Conservation (phyloP, 106 monocot species). For the Phalaenopsis aphrodite region DNA sequence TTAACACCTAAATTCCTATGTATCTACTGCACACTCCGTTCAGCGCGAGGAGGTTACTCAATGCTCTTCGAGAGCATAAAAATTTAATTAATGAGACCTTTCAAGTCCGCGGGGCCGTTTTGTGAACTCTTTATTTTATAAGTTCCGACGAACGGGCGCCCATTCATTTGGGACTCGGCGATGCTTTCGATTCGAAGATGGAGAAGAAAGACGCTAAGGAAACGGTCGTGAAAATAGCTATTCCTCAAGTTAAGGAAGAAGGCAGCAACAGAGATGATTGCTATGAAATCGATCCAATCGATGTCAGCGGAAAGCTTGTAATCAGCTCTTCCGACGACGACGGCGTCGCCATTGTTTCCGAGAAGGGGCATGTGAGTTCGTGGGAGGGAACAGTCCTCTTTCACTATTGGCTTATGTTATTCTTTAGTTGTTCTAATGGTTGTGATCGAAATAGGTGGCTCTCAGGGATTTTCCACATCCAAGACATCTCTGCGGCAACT, state of each 20-base stretch:
- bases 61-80: too few relatives aligned
- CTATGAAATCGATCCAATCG: slow-evolving; percentile 8
- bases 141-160: too few relatives aligned
- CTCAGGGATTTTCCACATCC: slow-evolving; percentile 48
- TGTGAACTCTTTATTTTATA: too few relatives aligned
- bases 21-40: too few relatives aligned
- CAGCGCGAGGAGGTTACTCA: too few relatives aligned
- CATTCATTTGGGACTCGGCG: not conserved
- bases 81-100: too few relatives aligned
- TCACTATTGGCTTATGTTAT: not conserved
- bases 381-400: not conserved
- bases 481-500: slow-evolving; percentile 43
- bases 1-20: too few relatives aligned
- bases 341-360: not conserved
- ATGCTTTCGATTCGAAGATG: not conserved
- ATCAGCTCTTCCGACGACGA: not conserved
- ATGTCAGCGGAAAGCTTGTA: not conserved
- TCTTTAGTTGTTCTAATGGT: not conserved
- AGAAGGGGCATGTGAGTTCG: not conserved
- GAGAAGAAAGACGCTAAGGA: slow-evolving; percentile 7
- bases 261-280: slow-evolving; percentile 2
- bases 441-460: slow-evolving; percentile 20
- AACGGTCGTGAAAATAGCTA: not conserved
- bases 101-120: too few relatives aligned
- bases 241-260: not conserved